These are phyloP conservation scores for Hyphopichia pseudoburtonii DNA, from an alignment of 1,139 yeast genomes.

Conservation along the genomic window DNA sequence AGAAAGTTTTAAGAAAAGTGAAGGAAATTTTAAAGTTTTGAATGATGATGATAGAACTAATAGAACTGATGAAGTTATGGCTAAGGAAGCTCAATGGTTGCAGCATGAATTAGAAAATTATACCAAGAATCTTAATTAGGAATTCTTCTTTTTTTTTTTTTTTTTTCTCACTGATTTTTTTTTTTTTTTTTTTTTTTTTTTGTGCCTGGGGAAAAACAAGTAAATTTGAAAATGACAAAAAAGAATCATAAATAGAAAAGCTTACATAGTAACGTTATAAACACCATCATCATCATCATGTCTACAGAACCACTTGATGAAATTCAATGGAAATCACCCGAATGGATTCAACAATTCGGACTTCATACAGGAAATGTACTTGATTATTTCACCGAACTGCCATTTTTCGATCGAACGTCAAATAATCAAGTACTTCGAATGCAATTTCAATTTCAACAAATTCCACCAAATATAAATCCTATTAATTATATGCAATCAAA, in stretches of 20 bases:
- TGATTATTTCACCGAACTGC: slow-evolving; percentile 90
- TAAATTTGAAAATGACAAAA: background rate
- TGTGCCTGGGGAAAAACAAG: too few relatives aligned
- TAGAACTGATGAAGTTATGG: slow-evolving; percentile 63
- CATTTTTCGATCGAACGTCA: slow-evolving; percentile 91
- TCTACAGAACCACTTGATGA: slow-evolving; percentile 63
- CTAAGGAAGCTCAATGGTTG: slow-evolving; percentile 58
- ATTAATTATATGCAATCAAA: slow-evolving; percentile 51
- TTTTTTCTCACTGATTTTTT: background rate
- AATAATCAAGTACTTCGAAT: slow-evolving; percentile 92
- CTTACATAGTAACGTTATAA: background rate
- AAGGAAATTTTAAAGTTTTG: slow-evolving; percentile 35
- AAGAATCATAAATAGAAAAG: background rate
- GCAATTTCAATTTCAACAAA: slow-evolving; percentile 87
- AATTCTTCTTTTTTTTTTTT: background rate
- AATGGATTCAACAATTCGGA: slow-evolving; percentile 90
- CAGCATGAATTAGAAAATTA: slow-evolving; percentile 39
- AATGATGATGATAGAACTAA: slow-evolving; percentile 52
- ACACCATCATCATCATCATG: slow-evolving; percentile 5
- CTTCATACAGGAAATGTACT: slow-evolving; percentile 85
- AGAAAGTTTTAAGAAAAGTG: slow-evolving; percentile 14
- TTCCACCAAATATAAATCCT: slow-evolving; percentile 37
- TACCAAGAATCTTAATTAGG: slow-evolving; percentile 3
- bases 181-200: background rate
- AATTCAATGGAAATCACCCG: slow-evolving; percentile 96